These are phyloP conservation scores for Colletotrichum aenigma DNA, from an alignment of 2,329 filamentous ascomycete species.

Conservation along the genomic window DNA sequence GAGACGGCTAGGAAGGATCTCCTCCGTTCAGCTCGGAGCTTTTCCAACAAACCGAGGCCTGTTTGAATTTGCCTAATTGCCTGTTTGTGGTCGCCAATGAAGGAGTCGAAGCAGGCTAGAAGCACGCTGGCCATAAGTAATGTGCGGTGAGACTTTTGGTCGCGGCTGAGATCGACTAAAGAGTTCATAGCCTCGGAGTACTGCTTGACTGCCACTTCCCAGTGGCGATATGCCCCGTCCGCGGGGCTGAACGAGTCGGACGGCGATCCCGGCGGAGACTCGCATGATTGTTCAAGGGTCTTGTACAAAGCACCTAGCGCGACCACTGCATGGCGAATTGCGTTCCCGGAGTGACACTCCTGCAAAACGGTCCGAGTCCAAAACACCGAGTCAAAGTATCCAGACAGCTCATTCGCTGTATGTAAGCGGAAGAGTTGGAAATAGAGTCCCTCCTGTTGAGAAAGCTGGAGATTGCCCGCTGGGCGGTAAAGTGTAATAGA, in stretches of 20 bases:
- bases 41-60: constrained; percentile 59
- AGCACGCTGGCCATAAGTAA: constrained; percentile 69
- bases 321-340: constrained; percentile 69
- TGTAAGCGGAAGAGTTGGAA: constrained; percentile 66
- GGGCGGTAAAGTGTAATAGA: constrained; percentile 45
- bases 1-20: constrained; percentile 39
- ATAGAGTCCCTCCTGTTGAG: constrained; percentile 59
- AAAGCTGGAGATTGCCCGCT: constrained; percentile 49
- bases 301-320: constrained; percentile 72
- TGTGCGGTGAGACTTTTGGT: constrained; percentile 52
- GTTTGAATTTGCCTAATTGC: constrained; percentile 66
- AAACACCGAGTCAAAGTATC: constrained; percentile 70
- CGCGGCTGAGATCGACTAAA: constrained; percentile 48
- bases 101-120: constrained; percentile 72
- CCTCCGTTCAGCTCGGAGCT: constrained; percentile 51
- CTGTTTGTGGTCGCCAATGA: constrained; percentile 66
- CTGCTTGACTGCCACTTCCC: constrained; percentile 63
- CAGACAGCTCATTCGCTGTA: constrained; percentile 67
- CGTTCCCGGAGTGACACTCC: constrained; percentile 64
- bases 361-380: constrained; percentile 68
- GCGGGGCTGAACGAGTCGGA: constrained; percentile 30
- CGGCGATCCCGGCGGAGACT: constrained; percentile 54
- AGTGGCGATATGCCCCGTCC: constrained; percentile 54
- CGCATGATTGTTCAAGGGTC: constrained; percentile 63
- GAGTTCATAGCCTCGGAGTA: constrained; percentile 62